Conservation (phyloP, 1,139 yeast genomes). For the Candida sp. region DNA sequence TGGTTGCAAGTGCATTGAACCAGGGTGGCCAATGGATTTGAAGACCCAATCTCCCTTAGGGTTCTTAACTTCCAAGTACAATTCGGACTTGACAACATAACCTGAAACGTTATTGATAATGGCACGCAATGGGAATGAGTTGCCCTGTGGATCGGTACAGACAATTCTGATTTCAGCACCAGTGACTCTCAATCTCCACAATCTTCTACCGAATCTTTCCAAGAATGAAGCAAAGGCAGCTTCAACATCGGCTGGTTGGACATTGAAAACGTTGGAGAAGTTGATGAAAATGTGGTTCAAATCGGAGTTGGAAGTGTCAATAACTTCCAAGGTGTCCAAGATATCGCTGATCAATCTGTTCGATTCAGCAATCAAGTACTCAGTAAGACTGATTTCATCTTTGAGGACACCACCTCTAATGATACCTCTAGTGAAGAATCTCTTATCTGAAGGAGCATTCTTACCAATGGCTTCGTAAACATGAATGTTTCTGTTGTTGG, state of each 20-base stretch:
- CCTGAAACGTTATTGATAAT: slow-evolving; percentile 96
- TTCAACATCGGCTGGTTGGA: slow-evolving; percentile 94
- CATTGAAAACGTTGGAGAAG: slow-evolving; percentile 93
- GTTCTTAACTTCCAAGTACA: slow-evolving; percentile 93
- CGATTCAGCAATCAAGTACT: slow-evolving; percentile 94
- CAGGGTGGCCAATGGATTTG: slow-evolving; percentile 93
- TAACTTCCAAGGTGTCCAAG: slow-evolving; percentile 91
- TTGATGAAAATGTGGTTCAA: slow-evolving; percentile 96
- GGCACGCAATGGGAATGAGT: slow-evolving; percentile 95
- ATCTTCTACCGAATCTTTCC: slow-evolving; percentile 96
- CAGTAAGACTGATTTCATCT: slow-evolving; percentile 91
- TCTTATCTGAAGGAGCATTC: slow-evolving; percentile 90
- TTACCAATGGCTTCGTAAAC: slow-evolving; percentile 97
- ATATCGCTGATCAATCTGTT: slow-evolving; percentile 96
- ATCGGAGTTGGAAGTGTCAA: slow-evolving; percentile 95
- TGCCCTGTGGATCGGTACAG: slow-evolving; percentile 88
- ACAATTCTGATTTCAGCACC: slow-evolving; percentile 98
- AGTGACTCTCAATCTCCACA: slow-evolving; percentile 96
- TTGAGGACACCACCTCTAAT: slow-evolving; percentile 95
- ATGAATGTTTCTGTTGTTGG: slow-evolving; percentile 97
- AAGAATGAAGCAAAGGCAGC: slow-evolving; percentile 98
- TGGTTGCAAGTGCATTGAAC: slow-evolving; percentile 96
- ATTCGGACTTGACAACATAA: slow-evolving; percentile 93
- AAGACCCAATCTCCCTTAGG: slow-evolving; percentile 95
- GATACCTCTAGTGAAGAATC: slow-evolving; percentile 97